Evolutionary conservation across 23 red algal genomes (phyloP).

Genomic region (Gracilaria vermiculophylla): DNA sequence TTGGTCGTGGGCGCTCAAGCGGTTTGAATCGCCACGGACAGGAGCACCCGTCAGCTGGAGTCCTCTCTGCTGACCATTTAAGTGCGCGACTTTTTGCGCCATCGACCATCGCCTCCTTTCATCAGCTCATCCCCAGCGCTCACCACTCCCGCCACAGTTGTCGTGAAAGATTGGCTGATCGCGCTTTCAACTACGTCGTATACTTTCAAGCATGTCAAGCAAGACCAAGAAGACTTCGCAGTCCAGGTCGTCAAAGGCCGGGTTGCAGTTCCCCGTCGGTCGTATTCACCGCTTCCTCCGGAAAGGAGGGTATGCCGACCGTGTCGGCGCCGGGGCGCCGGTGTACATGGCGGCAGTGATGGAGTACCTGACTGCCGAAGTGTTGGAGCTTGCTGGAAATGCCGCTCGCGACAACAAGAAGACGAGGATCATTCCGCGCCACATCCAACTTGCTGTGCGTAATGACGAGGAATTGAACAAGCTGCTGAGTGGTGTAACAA

Average conservation of each 20-base stretch:
- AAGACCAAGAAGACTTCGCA: conserved; percentile 72
- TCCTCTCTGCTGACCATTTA: neutral
- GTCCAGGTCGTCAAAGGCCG: conserved; percentile 93
- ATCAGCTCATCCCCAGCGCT: neutral
- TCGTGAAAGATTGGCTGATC: too few species aligned
- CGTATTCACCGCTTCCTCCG: conserved; percentile 93
- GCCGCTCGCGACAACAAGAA: conserved; percentile 99
- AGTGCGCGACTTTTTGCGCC: neutral
- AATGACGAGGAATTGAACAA: conserved; percentile 99
- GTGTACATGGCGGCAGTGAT: conserved; percentile 99
- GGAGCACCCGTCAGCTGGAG: neutral
- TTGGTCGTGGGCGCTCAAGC: neutral
- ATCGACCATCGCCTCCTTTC: neutral
- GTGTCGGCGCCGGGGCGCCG: conserved; percentile 96
- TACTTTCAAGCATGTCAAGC: neutral
- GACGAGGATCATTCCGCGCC: conserved; percentile 96
- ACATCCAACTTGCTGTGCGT: conserved; percentile 97
- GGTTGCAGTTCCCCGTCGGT: conserved; percentile 99
- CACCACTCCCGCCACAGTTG: neutral
- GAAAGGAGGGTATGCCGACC: conserved; percentile 95
- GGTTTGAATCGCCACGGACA: neutral
- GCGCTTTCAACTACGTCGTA: neutral
- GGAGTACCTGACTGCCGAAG: conserved; percentile 99
- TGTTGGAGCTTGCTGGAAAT: conserved; percentile 98
- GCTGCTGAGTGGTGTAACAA: conserved; percentile 90